Evolutionary conservation across 495 filamentous ascomycete genomes (phyloP).

Genomic region (Lophiostoma macrostomum): DNA sequence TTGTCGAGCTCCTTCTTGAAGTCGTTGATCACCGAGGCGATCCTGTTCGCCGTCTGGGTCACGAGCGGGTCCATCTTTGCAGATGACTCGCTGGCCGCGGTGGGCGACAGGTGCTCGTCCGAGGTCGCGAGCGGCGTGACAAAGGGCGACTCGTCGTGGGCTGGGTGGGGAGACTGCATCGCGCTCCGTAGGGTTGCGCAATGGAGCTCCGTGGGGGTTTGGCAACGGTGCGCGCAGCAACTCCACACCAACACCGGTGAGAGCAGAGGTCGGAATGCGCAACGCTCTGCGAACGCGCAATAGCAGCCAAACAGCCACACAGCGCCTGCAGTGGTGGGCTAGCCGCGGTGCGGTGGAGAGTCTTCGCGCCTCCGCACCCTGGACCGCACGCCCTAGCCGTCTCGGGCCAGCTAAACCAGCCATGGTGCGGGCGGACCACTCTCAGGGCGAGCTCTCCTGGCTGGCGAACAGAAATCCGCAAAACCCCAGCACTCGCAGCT

Average conservation of each 20-base stretch:
- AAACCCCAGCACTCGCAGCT: not conserved
- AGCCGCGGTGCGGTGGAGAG: too few relatives aligned
- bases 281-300: too few relatives aligned
- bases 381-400: too few relatives aligned
- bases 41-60: constrained; percentile 1
- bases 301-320: too few relatives aligned
- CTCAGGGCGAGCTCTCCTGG: constrained; percentile 6
- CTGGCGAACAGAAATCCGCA: constrained; percentile 6
- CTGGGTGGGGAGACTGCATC: not conserved
- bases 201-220: not conserved
- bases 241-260: too few relatives aligned
- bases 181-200: not conserved
- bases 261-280: too few relatives aligned
- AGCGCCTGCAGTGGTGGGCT: too few relatives aligned
- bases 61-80: constrained; percentile 12
- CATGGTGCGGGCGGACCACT: too few relatives aligned
- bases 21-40: constrained; percentile 20
- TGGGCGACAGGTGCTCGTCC: constrained; percentile 23
- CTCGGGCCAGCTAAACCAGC: too few relatives aligned
- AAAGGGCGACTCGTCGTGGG: constrained; percentile 10
- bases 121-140: constrained; percentile 12
- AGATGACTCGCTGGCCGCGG: not conserved
- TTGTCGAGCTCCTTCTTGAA: constrained; percentile 26
- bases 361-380: too few relatives aligned
- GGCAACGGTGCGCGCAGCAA: not conserved